A percentile compares a stretch with the other conserved stretches of the same genome.
These are phyloP conservation scores for Yamadazyma pseudoaaseri DNA, from an alignment of 1,139 yeast genomes.

Conservation along the genomic window DNA sequence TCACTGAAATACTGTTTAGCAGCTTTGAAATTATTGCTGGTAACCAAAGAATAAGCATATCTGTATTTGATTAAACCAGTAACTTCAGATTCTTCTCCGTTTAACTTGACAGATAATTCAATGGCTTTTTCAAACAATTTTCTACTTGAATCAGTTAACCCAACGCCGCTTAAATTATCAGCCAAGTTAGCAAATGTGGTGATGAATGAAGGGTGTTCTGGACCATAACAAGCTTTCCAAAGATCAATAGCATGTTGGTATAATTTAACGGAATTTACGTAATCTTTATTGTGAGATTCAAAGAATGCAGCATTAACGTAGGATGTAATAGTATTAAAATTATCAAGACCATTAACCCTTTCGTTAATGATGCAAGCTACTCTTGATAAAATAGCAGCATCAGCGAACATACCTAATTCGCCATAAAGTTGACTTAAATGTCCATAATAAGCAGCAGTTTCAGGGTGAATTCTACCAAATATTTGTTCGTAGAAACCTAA, in stretches of 20 bases:
- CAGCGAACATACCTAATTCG: slow-evolving; percentile 54
- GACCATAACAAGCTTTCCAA: slow-evolving; percentile 55
- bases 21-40: slow-evolving; percentile 50
- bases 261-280: slow-evolving; percentile 61
- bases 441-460: slow-evolving; percentile 70
- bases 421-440: slow-evolving; percentile 66
- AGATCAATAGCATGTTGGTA: slow-evolving; percentile 59
- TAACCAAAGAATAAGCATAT: slow-evolving; percentile 62
- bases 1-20: slow-evolving; percentile 53
- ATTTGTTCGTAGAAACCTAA: slow-evolving; percentile 77
- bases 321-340: slow-evolving; percentile 71
- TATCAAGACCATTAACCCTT: slow-evolving; percentile 78
- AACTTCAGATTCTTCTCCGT: slow-evolving; percentile 59
- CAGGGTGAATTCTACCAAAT: slow-evolving; percentile 78
- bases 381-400: slow-evolving; percentile 69
- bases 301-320: slow-evolving; percentile 72
- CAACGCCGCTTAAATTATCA: slow-evolving; percentile 54
- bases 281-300: slow-evolving; percentile 62
- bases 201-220: slow-evolving; percentile 66
- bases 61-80: slow-evolving; percentile 63
- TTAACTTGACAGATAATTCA: slow-evolving; percentile 42
- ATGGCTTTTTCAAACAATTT: slow-evolving; percentile 50
- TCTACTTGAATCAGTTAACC: slow-evolving; percentile 34
- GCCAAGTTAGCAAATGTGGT: slow-evolving; percentile 68
- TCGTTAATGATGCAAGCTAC: slow-evolving; percentile 74